A percentile compares a stretch with the other conserved stretches of the same genome.
phyloP scores from a whole-genome alignment of 257 asterid species.

The Scutellaria barbata region DNA sequence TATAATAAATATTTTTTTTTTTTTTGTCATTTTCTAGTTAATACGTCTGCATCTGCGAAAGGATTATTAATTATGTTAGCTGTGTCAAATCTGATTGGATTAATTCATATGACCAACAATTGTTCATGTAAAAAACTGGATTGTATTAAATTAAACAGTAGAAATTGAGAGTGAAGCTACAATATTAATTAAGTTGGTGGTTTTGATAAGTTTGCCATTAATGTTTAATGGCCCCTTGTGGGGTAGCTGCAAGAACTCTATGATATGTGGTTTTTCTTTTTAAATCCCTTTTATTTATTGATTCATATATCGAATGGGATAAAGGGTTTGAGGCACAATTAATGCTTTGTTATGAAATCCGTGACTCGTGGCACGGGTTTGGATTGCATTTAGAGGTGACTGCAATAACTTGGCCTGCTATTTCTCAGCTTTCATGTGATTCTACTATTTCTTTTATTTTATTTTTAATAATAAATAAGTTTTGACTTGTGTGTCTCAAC shows the following conservation, averaged over 20 bases:
- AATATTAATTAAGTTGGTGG: slow-evolving; percentile 39
- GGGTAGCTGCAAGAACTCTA: slow-evolving; percentile 32
- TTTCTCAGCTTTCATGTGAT: slow-evolving; percentile 76
- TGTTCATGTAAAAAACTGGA: not conserved
- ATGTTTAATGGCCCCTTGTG: slow-evolving; percentile 36
- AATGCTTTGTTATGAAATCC: slow-evolving; percentile 63
- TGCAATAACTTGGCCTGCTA: slow-evolving; percentile 55
- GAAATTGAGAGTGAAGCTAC: slow-evolving; percentile 35
- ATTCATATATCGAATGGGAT: too few species aligned
- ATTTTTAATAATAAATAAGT: not conserved
- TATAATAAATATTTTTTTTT: too few species aligned
- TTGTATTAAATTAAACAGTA: slow-evolving; percentile 26
- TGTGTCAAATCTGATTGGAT: slow-evolving; percentile 19
- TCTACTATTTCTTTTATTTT: slow-evolving; percentile 35
- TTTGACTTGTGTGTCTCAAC: slow-evolving; percentile 38
- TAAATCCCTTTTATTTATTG: too few species aligned
- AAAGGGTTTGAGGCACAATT: slow-evolving; percentile 21
- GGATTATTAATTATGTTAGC: not conserved
- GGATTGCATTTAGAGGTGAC: slow-evolving; percentile 54
- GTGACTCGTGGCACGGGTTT: slow-evolving; percentile 80
- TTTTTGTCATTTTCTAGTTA: slow-evolving; percentile 31
- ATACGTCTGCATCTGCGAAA: not conserved
- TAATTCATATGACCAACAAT: not conserved
- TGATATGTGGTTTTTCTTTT: slow-evolving; percentile 2
- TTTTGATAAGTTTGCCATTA: slow-evolving; percentile 30